Evolutionary conservation across 2,329 filamentous ascomycete genomes (phyloP).

Genomic region (Bipolaris zeicola): DNA sequence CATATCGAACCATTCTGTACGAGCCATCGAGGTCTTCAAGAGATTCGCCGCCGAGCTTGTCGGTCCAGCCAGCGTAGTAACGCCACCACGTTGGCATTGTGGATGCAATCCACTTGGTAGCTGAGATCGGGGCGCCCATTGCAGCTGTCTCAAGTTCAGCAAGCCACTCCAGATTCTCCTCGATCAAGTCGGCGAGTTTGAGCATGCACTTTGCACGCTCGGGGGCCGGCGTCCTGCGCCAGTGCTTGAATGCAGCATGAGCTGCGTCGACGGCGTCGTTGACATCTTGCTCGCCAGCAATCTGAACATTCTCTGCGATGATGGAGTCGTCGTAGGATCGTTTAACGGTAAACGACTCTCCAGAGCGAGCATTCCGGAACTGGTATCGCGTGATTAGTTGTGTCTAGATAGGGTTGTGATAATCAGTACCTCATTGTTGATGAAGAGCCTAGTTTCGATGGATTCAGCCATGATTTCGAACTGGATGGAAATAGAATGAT

Average conservation of each 20-base stretch:
- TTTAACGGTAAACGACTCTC: neutral
- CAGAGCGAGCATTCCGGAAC: neutral
- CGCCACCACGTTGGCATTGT: conserved; percentile 41
- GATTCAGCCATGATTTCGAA: neutral
- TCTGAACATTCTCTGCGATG: neutral
- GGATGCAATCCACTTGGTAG: conserved; percentile 16
- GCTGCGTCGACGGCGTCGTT: neutral
- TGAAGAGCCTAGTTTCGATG: neutral
- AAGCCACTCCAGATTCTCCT: neutral
- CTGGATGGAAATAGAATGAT: neutral
- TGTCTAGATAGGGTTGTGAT: neutral
- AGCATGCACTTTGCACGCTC: conserved; percentile 2
- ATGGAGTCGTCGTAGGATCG: neutral
- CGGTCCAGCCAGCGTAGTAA: conserved; percentile 34
- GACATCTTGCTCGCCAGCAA: conserved; percentile 1
- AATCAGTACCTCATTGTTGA: neutral
- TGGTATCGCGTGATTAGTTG: neutral
- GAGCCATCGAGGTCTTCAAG: conserved; percentile 50
- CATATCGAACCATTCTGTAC: conserved; percentile 29
- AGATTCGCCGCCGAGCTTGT: conserved; percentile 50
- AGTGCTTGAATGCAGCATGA: neutral
- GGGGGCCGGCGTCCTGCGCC: neutral
- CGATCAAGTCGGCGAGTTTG: conserved; percentile 4
- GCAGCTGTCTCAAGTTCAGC: neutral
- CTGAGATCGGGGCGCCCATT: neutral